These are phyloP conservation scores for Lonicera japonica DNA, from an alignment of 129 eudicot genomes.

Conservation along the genomic window DNA sequence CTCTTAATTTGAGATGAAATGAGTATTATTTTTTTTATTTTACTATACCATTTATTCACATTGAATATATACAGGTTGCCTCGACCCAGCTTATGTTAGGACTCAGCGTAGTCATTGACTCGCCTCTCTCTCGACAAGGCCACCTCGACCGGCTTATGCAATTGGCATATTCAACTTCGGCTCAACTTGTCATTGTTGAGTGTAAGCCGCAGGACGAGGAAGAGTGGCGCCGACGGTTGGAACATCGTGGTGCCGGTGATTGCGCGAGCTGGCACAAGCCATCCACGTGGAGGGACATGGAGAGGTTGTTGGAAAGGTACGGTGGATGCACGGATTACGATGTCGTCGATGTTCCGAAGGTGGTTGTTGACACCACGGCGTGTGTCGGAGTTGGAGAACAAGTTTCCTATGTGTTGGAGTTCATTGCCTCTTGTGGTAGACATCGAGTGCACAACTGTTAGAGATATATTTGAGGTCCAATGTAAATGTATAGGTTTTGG, in stretches of 20 bases:
- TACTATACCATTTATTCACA: too few relatives aligned
- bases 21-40: too few relatives aligned
- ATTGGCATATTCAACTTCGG: slow-evolving; percentile 20
- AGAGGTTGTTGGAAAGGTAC: slow-evolving; percentile 53
- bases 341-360: slow-evolving; percentile 44
- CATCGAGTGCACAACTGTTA: too few relatives aligned
- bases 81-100: slow-evolving; percentile 55
- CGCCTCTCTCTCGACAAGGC: slow-evolving; percentile 55
- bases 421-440: slow-evolving; percentile 2
- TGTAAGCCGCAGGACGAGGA: slow-evolving; percentile 48
- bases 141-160: slow-evolving; percentile 41
- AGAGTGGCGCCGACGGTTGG: slow-evolving; percentile 64
- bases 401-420: slow-evolving; percentile 33
- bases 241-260: slow-evolving; percentile 40
- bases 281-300: slow-evolving; percentile 57
- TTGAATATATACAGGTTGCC: slow-evolving; percentile 18
- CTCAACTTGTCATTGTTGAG: slow-evolving; percentile 45
- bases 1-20: too few relatives aligned
- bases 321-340: slow-evolving; percentile 56
- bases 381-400: slow-evolving; percentile 23
- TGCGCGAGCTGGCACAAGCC: slow-evolving; percentile 62
- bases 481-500: too few relatives aligned
- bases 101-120: slow-evolving; percentile 55
- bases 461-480: too few relatives aligned
- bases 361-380: slow-evolving; percentile 57